Evolutionary conservation across 495 filamentous ascomycete species (phyloP), one percentile per base, ranked within the genome.

Genomic region (Daldinia bambusicola): DNA sequence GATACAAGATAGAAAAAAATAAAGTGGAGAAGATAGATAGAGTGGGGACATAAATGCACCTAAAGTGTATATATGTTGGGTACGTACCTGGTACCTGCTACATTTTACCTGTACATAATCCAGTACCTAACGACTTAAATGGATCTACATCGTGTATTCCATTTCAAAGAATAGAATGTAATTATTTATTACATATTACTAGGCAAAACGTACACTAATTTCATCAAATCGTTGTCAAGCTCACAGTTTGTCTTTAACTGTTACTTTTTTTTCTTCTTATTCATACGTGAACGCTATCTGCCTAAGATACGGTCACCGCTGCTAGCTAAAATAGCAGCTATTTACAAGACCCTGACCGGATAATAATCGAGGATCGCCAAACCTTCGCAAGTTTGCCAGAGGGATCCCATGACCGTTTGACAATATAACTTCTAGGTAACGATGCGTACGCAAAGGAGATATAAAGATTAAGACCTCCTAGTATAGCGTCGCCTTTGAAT

Each of bases 1-100:
- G 63, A 67, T 55, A 20, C 18, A 59, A 14, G 43, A 58, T 20
- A 61, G 38, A 56, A 70, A 61, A 70, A 58, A 58, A 57, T 70
- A 70, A 66, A 70, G 57, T 70, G 68, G 68, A 63, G 30, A 69
- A 4, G 9, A 48, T 48, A 22, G 43, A 45, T 45, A 45, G 18
- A 10, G 16, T 45, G 41, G 41, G 7, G 34, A 36, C 9, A 36
- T 36, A 36, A 34, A 36, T 36, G 34, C 7, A 36, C 34, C 34
- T 36, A 36, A 26, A 26, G 2, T 5, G 9, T 36, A 36, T 5
- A 36, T 36, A 6, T 36, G 9, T 13, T 40, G 12, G 37, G 37
- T 41, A 41, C 9, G 37, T 12, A 40, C 38, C 2, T 34, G n/a
- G n/a, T n/a, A n/a, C 7, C 3, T 26, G 3, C 26, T 26, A 26